Evolutionary conservation across 768 basidiomycete genomes (phyloP).

Genomic region (Trametes sanguinea): DNA sequence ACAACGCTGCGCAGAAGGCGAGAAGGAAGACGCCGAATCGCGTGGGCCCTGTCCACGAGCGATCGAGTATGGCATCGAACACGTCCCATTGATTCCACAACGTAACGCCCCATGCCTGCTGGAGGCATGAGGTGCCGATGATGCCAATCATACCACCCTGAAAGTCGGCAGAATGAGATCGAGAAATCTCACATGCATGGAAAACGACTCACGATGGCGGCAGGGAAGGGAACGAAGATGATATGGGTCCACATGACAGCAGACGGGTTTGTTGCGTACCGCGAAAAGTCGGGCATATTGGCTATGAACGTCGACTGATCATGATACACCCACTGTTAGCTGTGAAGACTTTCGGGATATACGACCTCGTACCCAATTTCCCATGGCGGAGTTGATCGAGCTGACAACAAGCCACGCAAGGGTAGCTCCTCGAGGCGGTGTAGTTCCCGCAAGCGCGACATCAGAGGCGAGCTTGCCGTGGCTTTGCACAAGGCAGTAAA

Average conservation of each 20-base stretch:
- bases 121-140: conserved; percentile 23
- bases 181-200: too few relatives aligned
- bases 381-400: conserved; percentile 25
- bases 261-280: conserved; percentile 20
- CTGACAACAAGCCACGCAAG: conserved; percentile 22
- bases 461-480: conserved; percentile 14
- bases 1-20: conserved; percentile 22
- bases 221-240: conserved; percentile 25
- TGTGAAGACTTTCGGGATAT: too few relatives aligned
- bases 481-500: conserved; percentile 25
- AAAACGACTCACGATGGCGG: conserved; percentile 14
- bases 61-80: conserved; percentile 27
- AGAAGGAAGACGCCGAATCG: conserved; percentile 25
- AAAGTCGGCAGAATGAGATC: too few relatives aligned
- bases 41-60: conserved; percentile 13
- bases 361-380: conserved; percentile 19
- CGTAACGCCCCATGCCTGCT: conserved; percentile 24
- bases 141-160: conserved; percentile 27
- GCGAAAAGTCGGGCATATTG: conserved; percentile 26
- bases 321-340: neutral
- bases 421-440: conserved; percentile 12
- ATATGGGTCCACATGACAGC: conserved; percentile 25
- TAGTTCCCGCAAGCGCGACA: conserved; percentile 1
- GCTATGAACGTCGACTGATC: conserved; percentile 24
- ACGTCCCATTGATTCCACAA: conserved; percentile 28